phyloP scores from a whole-genome alignment of 176 grass and related monocot genomes.

The Aegilops sharonensis region DNA sequence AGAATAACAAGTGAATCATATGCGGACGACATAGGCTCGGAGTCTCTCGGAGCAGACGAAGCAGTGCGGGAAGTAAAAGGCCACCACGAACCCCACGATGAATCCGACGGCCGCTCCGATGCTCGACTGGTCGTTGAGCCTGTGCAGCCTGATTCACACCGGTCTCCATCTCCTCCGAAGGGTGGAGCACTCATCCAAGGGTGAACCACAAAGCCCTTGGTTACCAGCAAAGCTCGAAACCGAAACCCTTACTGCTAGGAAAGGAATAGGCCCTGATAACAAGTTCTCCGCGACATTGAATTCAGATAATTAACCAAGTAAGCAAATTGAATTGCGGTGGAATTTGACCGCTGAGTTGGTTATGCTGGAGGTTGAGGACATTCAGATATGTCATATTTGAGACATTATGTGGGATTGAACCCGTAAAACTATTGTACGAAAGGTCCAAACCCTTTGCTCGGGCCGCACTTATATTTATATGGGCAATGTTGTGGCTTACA shows the following conservation, averaged over 20 bases:
- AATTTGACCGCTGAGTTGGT: slow-evolving; percentile 27
- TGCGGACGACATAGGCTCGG: neutral
- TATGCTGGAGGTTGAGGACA: neutral
- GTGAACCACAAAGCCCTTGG: neutral
- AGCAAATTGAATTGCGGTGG: neutral
- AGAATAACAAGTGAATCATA: neutral
- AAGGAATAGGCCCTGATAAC: neutral
- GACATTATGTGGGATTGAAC: slow-evolving; percentile 24
- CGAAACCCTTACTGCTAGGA: too few relatives aligned
- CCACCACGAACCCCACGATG: neutral
- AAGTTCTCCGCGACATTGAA: slow-evolving; percentile 44
- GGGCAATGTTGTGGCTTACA: too few relatives aligned
- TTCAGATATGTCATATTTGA: too few relatives aligned
- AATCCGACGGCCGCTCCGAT: neutral
- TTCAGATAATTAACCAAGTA: neutral
- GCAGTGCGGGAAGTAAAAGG: slow-evolving; percentile 4
- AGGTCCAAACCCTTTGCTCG: slow-evolving; percentile 15
- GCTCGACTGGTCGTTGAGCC: neutral
- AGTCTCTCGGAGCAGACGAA: neutral
- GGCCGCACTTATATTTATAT: too few relatives aligned
- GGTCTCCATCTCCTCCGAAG: neutral
- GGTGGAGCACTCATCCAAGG: neutral
- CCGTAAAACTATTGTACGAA: slow-evolving; percentile 49
- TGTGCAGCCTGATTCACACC: too few relatives aligned
- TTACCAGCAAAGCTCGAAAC: neutral